Conservation (phyloP, 1,139 yeast genomes). For the Geotrichum bryndzae region DNA sequence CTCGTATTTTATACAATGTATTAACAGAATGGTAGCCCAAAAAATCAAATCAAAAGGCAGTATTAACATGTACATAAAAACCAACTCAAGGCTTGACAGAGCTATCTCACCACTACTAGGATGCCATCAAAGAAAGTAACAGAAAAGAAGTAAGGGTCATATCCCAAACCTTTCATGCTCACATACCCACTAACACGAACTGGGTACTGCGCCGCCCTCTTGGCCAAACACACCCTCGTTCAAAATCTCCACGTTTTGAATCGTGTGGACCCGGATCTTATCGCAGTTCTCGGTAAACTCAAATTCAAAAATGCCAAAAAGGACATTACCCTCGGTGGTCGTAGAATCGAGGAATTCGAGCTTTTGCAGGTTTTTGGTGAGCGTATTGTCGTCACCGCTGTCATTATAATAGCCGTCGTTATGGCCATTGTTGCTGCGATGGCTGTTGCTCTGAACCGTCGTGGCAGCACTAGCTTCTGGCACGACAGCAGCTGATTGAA, state of each 20-base stretch:
- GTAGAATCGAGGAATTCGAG: neutral
- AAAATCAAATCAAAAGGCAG: too few relatives aligned
- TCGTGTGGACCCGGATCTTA: conserved; percentile 60
- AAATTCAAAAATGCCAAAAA: conserved; percentile 70
- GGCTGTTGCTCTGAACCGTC: neutral
- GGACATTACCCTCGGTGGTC: conserved; percentile 11
- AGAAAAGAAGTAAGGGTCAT: too few relatives aligned
- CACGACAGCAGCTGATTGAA: neutral
- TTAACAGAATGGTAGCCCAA: too few relatives aligned
- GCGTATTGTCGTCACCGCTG: neutral
- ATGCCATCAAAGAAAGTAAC: too few relatives aligned
- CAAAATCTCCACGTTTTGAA: conserved; percentile 58
- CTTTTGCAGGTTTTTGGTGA: neutral
- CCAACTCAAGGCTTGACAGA: too few relatives aligned
- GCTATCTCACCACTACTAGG: too few relatives aligned
- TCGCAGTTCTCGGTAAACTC: conserved; percentile 59
- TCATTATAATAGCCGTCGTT: neutral
- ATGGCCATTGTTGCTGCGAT: neutral
- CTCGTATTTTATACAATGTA: too few relatives aligned
- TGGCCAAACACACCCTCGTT: conserved; percentile 7
- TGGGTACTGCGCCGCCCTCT: neutral
- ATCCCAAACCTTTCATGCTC: neutral
- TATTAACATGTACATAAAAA: too few relatives aligned
- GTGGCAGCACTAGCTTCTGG: neutral
- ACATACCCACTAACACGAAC: neutral